Evolutionary conservation across 306 rosid species (phyloP).

Genomic region (Vachellia pachyceras): DNA sequence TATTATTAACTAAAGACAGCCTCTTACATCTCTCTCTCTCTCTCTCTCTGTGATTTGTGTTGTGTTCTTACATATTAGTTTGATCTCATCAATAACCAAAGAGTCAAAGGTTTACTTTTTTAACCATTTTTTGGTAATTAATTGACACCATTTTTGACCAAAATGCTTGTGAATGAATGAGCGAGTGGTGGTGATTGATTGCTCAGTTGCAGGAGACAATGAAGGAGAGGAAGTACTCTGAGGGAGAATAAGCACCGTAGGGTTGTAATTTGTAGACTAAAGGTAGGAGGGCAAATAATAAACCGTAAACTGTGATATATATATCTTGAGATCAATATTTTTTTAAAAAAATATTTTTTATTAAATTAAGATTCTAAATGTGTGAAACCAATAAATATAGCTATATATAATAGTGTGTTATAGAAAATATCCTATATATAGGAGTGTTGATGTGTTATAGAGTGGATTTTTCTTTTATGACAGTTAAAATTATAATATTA

Average conservation of each 20-base stretch:
- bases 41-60: conserved; percentile 11
- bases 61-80: background rate
- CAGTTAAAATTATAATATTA: too few relatives aligned
- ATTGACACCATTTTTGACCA: conserved; percentile 36
- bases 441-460: too few relatives aligned
- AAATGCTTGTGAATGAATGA: conserved; percentile 31
- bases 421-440: too few relatives aligned
- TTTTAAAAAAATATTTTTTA: too few relatives aligned
- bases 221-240: conserved; percentile 41
- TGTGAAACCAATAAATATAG: background rate
- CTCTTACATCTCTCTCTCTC: background rate
- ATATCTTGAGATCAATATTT: background rate
- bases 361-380: background rate
- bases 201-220: conserved; percentile 68
- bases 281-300: background rate
- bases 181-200: conserved; percentile 53
- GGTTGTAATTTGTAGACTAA: conserved; percentile 7
- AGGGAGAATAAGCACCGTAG: conserved; percentile 33
- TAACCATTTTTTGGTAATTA: conserved; percentile 7
- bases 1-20: background rate
- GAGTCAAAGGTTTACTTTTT: background rate
- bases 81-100: conserved; percentile 3
- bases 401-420: too few relatives aligned
- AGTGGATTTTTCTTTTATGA: too few relatives aligned
- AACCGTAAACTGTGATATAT: conserved; percentile 41